phyloP scores from a whole-genome alignment of 495 filamentous ascomycete species.

The Penicillium roqueforti region DNA sequence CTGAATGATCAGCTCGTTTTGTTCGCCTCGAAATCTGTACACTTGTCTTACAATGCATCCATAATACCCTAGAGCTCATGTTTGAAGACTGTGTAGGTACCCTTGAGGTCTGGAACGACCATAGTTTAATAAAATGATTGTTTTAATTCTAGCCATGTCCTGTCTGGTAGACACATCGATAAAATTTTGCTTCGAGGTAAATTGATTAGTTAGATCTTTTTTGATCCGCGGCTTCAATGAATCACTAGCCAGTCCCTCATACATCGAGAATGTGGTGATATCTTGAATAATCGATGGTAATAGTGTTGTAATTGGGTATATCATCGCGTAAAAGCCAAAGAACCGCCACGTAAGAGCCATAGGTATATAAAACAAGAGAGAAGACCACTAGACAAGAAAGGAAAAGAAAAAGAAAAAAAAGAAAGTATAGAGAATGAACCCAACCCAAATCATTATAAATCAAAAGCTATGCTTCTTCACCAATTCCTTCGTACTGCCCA shows the following conservation, averaged over 20 bases:
- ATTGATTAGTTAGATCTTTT: no score
- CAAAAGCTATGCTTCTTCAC: conserved; percentile 22
- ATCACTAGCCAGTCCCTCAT: no score
- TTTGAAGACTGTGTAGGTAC: not conserved
- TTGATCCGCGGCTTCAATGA: no score
- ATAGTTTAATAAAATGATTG: no score
- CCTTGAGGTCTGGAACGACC: no score
- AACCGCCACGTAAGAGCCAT: not conserved
- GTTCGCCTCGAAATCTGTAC: conserved; percentile 9
- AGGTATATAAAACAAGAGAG: not conserved
- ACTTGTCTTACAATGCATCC: conserved; percentile 5
- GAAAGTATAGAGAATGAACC: not conserved
- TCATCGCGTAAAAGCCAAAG: not conserved
- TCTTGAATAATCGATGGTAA: no score
- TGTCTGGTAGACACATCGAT: no score
- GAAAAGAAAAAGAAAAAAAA: not conserved
- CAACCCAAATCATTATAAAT: conserved; percentile 10
- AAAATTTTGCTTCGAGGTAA: no score
- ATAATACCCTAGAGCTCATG: conserved; percentile 7
- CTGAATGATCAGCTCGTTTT: conserved; percentile 7
- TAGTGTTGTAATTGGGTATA: conserved; percentile 1
- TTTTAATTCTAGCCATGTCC: no score
- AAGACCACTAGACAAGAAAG: not conserved
- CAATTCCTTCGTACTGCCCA: conserved; percentile 26
- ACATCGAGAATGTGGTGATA: no score